Percentiles rank a stretch among this genome's conserved stretches.
These are phyloP conservation scores for Trametes hirsuta DNA, from an alignment of 1,284 basidiomycete species.

Conservation along the genomic window DNA sequence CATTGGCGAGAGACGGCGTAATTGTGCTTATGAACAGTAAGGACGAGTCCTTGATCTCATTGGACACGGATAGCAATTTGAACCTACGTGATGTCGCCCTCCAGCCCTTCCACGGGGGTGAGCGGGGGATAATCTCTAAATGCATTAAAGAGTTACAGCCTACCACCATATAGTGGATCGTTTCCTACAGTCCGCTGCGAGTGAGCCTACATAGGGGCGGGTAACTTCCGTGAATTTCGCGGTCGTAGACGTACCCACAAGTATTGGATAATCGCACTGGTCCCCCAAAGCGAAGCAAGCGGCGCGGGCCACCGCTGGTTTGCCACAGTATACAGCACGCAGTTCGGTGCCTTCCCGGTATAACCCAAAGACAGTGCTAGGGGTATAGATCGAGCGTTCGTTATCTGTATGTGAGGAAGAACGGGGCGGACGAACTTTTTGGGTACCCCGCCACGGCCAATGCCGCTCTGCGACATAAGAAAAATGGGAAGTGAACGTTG, in stretches of 20 bases:
- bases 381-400: too few relatives aligned
- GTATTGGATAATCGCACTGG: constrained; percentile 78
- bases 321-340: constrained; percentile 74
- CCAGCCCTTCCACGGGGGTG: constrained; percentile 53
- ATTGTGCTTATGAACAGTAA: constrained; percentile 48
- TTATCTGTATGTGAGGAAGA: too few relatives aligned
- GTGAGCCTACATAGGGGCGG: neutral
- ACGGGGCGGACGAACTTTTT: constrained; percentile 53
- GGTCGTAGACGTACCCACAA: constrained; percentile 57
- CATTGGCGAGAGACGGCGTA: constrained; percentile 79
- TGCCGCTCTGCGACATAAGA: constrained; percentile 62
- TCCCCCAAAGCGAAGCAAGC: constrained; percentile 68
- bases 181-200: constrained; percentile 54
- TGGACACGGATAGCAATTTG: too few relatives aligned
- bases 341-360: constrained; percentile 83
- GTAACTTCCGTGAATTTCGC: too few relatives aligned
- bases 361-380: constrained; percentile 75
- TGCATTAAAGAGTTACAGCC: constrained; percentile 17
- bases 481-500: neutral
- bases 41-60: neutral
- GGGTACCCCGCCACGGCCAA: constrained; percentile 70
- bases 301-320: constrained; percentile 66
- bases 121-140: neutral
- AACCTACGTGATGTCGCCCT: constrained; percentile 81
- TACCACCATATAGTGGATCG: constrained; percentile 82